phyloP scores from a whole-genome alignment of 495 filamentous ascomycete species.

The Xylaria palmicola region DNA sequence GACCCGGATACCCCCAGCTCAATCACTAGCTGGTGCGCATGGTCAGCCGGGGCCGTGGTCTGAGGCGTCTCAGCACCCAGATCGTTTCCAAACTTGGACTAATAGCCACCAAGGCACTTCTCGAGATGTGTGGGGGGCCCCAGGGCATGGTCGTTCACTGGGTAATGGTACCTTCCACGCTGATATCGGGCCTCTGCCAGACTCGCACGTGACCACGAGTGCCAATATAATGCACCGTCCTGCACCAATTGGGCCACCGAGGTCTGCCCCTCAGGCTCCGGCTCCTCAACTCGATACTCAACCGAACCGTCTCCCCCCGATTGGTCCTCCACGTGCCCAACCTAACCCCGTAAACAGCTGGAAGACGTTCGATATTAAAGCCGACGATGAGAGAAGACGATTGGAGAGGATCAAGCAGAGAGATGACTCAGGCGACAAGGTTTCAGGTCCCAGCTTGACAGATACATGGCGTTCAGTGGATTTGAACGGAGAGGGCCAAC shows the following conservation, averaged over 20 bases:
- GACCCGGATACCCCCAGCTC: conserved; percentile 8
- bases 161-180: conserved; percentile 80
- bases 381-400: conserved; percentile 15
- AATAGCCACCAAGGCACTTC: conserved; percentile 39
- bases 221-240: conserved; percentile 37
- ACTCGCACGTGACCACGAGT: conserved; percentile 47
- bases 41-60: conserved; percentile 21
- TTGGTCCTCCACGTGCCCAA: conserved; percentile 27
- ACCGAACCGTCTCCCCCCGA: conserved; percentile 23
- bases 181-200: conserved; percentile 46
- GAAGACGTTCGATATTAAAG: conserved; percentile 20
- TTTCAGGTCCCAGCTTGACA: not conserved
- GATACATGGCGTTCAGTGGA: conserved; percentile 13
- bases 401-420: conserved; percentile 23
- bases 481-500: conserved; percentile 11
- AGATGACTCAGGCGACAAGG: not conserved
- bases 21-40: conserved; percentile 17
- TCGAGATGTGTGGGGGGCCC: conserved; percentile 73
- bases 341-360: conserved; percentile 13
- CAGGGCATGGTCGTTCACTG: conserved; percentile 64
- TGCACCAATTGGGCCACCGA: conserved; percentile 43
- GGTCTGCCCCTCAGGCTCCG: conserved; percentile 21
- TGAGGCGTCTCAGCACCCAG: conserved; percentile 30
- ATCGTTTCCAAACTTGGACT: conserved; percentile 35
- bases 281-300: conserved; percentile 14